Conservation (phyloP, 257 asterid species). For the Solanum stenotomum region DNA sequence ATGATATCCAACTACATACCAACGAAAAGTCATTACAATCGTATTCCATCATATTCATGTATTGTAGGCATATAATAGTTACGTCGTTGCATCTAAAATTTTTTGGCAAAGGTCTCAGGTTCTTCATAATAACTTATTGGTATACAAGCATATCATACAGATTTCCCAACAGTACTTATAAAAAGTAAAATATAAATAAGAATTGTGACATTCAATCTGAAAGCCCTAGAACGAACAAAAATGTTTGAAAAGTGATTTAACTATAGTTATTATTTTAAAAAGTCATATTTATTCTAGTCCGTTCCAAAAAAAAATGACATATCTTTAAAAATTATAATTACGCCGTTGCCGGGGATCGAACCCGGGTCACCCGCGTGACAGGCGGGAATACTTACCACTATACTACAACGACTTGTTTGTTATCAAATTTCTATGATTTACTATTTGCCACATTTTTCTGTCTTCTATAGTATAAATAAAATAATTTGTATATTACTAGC, state of each 20-base stretch:
- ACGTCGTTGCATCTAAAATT: background rate
- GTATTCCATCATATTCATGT: background rate
- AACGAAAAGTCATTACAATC: background rate
- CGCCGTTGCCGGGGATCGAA: slow-evolving; percentile 26
- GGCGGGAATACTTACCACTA: slow-evolving; percentile 53
- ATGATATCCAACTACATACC: background rate
- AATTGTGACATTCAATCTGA: background rate
- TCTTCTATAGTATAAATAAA: background rate
- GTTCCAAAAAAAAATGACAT: too few relatives aligned
- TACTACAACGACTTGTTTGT: slow-evolving; percentile 41
- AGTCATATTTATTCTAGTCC: too few relatives aligned
- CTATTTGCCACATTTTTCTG: fast-evolving
- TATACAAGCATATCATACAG: too few relatives aligned
- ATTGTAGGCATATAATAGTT: background rate
- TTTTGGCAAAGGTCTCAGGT: background rate
- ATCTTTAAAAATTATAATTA: too few relatives aligned
- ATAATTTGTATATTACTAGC: background rate
- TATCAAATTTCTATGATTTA: fast-evolving
- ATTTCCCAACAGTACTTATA: too few relatives aligned
- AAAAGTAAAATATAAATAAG: background rate
- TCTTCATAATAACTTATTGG: too few relatives aligned
- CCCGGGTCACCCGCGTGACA: slow-evolving; percentile 57
- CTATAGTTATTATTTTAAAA: too few relatives aligned
- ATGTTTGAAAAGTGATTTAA: background rate
- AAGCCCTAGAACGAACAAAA: background rate